Base-by-base conservation (phyloP, 1,284 basidiomycete genomes). In the Cutaneotrichosporon sp. region DNA sequence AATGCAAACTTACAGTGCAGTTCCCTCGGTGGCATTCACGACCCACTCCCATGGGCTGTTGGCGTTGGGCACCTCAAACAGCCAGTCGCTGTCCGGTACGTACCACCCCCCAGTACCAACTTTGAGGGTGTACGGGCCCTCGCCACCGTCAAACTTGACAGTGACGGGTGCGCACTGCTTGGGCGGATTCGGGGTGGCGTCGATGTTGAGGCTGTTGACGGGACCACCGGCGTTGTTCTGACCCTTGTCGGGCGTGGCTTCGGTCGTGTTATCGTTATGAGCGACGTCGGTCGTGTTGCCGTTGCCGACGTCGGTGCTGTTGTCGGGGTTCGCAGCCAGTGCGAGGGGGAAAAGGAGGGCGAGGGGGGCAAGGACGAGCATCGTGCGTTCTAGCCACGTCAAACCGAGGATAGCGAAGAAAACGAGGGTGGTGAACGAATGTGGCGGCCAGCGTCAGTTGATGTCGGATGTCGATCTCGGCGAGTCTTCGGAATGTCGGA, bases 141-240 rank as follows among this genome's bases (percentile, higher is more conserved):
- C 19, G 29, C 44, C 44, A 32, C 44, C 44, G 27, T 31, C 27
- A 19, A 46, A 33, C 11, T 27, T n/a, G 19, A 46, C 29, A 19
- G 27, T 11, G 29, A 33, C 44, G 1, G 17, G 4, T 6, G 19
- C 27, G 31, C 44, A 46, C 31, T 46, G 44, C 3, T 7, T 20
- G 11, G 29, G 9, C n/a, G 16, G 20, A 9, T 27, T 17, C 17
- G 39, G 39, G 31, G n/a, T 46, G 29, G 34, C 29, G 31, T 17
- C 34, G 44, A 46, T 22, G 29, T 46, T 46, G 31, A 46, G 29
- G n/a, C n/a, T n/a, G n/a, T n/a, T n/a, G n/a, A n/a, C n/a, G n/a
- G n/a, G n/a, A n/a, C n/a, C n/a, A n/a, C n/a, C n/a, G n/a, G n/a
- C n/a, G n/a, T n/a, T n/a, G n/a, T n/a, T n/a, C n/a, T n/a, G n/a